Conservation (phyloP, 805 yeast genomes). For the Myxozyma sirexii region DNA sequence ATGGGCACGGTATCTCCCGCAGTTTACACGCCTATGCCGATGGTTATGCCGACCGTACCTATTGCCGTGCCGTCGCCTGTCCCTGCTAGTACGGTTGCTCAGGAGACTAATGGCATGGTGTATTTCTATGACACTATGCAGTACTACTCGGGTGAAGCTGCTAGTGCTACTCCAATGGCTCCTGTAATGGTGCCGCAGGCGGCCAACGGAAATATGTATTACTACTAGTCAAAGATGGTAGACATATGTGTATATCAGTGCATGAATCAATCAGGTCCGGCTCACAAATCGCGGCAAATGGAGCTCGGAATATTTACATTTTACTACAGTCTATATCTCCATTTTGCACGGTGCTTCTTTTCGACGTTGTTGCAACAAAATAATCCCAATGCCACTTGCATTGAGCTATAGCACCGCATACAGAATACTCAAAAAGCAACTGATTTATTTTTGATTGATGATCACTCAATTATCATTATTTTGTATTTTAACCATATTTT, state of each 20-base stretch:
- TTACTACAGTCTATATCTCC: too few species aligned
- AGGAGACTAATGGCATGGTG: slow-evolving; percentile 31
- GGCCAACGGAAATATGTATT: slow-evolving; percentile 5
- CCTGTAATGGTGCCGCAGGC: slow-evolving; percentile 8
- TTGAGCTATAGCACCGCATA: too few species aligned
- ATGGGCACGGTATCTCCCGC: slow-evolving; percentile 2
- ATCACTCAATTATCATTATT: too few species aligned
- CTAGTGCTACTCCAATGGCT: neutral
- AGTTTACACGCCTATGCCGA: slow-evolving; percentile 5
- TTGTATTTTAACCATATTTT: too few species aligned
- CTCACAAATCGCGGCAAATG: too few species aligned
- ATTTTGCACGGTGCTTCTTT: too few species aligned
- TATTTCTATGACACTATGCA: slow-evolving; percentile 28
- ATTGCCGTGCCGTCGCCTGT: slow-evolving; percentile 23
- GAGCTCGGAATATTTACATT: too few species aligned
- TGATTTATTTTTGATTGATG: too few species aligned
- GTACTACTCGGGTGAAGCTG: slow-evolving; percentile 2
- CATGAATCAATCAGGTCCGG: neutral
- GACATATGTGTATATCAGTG: neutral
- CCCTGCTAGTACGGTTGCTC: slow-evolving; percentile 12
- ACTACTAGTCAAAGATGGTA: neutral
- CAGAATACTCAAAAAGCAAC: too few species aligned
- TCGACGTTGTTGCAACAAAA: too few species aligned
- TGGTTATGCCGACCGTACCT: slow-evolving; percentile 21
- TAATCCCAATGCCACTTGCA: too few species aligned